Evolutionary conservation across 1,284 basidiomycete species (phyloP).

Genomic region (Sanghuangporus baumii): DNA sequence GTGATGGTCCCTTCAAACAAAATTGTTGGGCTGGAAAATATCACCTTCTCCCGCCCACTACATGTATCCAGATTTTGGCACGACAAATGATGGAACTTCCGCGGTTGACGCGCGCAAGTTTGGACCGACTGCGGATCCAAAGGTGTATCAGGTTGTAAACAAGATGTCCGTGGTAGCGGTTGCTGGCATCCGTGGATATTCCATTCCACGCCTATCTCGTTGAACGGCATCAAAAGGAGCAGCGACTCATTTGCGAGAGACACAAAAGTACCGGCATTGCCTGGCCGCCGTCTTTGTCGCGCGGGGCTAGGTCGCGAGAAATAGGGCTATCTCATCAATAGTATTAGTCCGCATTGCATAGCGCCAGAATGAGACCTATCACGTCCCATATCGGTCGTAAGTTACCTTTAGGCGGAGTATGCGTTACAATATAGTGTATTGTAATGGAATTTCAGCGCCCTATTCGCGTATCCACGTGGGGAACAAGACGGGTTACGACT

Average conservation of each 20-base stretch:
- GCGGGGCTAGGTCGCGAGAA: conserved; percentile 1
- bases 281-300: not conserved
- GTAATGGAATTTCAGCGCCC: not conserved
- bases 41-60: not conserved
- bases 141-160: not conserved
- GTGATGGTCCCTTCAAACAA: not conserved
- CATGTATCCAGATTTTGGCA: too few species aligned
- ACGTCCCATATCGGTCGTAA: not conserved
- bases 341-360: not conserved
- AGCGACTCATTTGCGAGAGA: not conserved
- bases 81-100: not conserved
- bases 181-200: not conserved
- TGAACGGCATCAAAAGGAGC: not conserved
- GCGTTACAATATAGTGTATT: not conserved
- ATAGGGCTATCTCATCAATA: not conserved
- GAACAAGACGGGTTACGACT: not conserved
- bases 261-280: not conserved
- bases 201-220: conserved; percentile 3
- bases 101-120: not conserved
- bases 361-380: not conserved
- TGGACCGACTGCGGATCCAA: not conserved
- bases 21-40: not conserved
- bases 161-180: not conserved
- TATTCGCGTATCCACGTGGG: not conserved
- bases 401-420: not conserved